phyloP scores from a whole-genome alignment of 495 filamentous ascomycete genomes.

The Pyrenula aspistea region DNA sequence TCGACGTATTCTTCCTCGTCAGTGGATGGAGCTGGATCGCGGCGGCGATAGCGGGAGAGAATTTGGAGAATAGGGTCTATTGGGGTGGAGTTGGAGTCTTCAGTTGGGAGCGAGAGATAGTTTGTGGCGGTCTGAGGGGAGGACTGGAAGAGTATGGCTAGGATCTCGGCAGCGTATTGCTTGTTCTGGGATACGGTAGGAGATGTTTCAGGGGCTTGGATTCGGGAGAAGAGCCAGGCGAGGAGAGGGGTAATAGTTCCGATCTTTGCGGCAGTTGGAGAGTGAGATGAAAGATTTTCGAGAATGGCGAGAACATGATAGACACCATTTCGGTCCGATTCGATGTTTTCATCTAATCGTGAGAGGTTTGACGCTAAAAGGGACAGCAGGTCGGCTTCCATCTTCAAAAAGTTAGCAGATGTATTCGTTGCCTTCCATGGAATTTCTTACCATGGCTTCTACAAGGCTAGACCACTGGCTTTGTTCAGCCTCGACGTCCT shows the following conservation, averaged over 20 bases:
- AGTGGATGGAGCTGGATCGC: slow-evolving; percentile 74
- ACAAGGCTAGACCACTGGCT: slow-evolving; percentile 76
- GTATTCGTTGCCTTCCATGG: not conserved
- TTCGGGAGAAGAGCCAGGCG: slow-evolving; percentile 63
- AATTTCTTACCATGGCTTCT: slow-evolving; percentile 50
- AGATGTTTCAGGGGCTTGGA: slow-evolving; percentile 43
- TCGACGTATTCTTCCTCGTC: slow-evolving; percentile 92
- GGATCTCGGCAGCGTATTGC: slow-evolving; percentile 85
- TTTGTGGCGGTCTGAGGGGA: slow-evolving; percentile 45
- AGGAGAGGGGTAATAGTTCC: slow-evolving; percentile 54
- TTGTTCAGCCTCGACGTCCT: slow-evolving; percentile 77
- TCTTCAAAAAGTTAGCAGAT: slow-evolving; percentile 21
- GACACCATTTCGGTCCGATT: slow-evolving; percentile 70
- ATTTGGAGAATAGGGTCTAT: slow-evolving; percentile 74
- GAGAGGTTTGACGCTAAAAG: slow-evolving; percentile 73
- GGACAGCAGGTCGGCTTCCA: slow-evolving; percentile 71
- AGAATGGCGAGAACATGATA: slow-evolving; percentile 75
- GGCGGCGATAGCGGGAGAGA: slow-evolving; percentile 77
- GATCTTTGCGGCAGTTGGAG: slow-evolving; percentile 53
- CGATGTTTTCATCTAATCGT: slow-evolving; percentile 69
- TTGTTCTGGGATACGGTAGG: slow-evolving; percentile 67
- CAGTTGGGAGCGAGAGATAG: not conserved
- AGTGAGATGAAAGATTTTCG: slow-evolving; percentile 73
- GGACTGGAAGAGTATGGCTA: slow-evolving; percentile 75
- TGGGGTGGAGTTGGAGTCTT: slow-evolving; percentile 53